Evolutionary conservation across 2,329 filamentous ascomycete genomes (phyloP).

Genomic region (Emmonsiellopsis sp.): DNA sequence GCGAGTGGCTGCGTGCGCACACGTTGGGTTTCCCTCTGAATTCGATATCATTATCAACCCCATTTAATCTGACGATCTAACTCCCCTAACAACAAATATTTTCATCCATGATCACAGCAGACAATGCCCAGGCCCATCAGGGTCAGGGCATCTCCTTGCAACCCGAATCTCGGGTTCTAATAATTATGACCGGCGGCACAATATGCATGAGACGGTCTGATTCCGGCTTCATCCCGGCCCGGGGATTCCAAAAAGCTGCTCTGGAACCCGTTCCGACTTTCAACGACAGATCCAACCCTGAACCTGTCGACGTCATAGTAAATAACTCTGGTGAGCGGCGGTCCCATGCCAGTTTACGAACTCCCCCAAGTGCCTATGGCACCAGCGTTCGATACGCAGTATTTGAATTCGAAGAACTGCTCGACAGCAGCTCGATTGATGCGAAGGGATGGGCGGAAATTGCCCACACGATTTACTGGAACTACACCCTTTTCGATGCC

Average conservation of each 20-base stretch:
- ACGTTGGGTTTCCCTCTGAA: no score
- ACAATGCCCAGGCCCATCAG: neutral
- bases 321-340: constrained; percentile 39
- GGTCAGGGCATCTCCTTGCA: neutral
- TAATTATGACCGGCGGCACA: constrained; percentile 73
- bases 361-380: constrained; percentile 69
- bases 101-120: neutral
- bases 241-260: constrained; percentile 71
- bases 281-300: constrained; percentile 61
- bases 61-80: neutral
- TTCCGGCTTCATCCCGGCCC: constrained; percentile 69
- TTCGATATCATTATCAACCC: neutral
- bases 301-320: constrained; percentile 46
- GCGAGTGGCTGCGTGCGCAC: no score
- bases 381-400: constrained; percentile 75
- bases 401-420: constrained; percentile 71
- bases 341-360: constrained; percentile 61
- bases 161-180: constrained; percentile 68
- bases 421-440: constrained; percentile 86
- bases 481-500: constrained; percentile 81
- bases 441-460: constrained; percentile 80
- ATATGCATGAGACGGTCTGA: constrained; percentile 84
- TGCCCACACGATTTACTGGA: constrained; percentile 65
- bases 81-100: neutral
- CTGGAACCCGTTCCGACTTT: constrained; percentile 76